Base-by-base conservation (phyloP, 208 protist species). In the Acanthamoeba healyi region DNA sequence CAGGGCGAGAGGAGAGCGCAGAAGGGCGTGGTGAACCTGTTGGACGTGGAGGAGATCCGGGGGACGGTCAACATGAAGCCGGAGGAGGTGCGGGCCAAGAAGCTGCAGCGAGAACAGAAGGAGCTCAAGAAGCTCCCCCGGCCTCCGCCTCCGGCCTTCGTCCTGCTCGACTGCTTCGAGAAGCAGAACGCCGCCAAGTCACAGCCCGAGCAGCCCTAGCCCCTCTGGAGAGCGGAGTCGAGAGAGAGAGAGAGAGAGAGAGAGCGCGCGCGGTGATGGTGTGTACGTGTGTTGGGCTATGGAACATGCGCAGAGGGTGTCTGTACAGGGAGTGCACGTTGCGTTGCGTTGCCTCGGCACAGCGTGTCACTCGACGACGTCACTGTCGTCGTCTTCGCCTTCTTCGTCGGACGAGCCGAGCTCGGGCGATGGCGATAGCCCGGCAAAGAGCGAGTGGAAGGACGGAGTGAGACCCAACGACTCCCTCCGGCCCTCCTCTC, bases 11-110 rank as follows among this genome's bases (percentile, higher is more conserved):
- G n/a, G n/a, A n/a, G n/a, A n/a, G n/a, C 42, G 74, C 74, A 84
- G 74, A 44, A 46, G 19, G 74, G 74, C 17, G 44, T 84, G 29
- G 74, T 84, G 26, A 6, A 54, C 36, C 38, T 56, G 36, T 26
- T 84, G 34, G 74, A 84, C 44, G 26, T 84, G 19, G 74, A 84
- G 36, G 74, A 84, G 44, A 54, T 84, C 44, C 44, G 36, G 19
- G 74, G 74, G 7, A 56, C 29, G 15, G 44, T 84, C 74, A 84
- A 84, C 74, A 40, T 9, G 15, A 84, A 84, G 74, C 74, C 74
- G 15, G 74, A 84, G 26, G 74, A 84, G 38, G 74, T 54, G 24
- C 14, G 74, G 12, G 44, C 44, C 34, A 84, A 84, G 44, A 84
- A 46, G 74, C 44, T 84, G 6, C 74, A 84, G 44, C 36, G 44